Percentiles rank a stretch among this genome's conserved stretches.
phyloP scores from a whole-genome alignment of 495 filamentous ascomycete genomes.

The Parathielavia hyrcaniae region DNA sequence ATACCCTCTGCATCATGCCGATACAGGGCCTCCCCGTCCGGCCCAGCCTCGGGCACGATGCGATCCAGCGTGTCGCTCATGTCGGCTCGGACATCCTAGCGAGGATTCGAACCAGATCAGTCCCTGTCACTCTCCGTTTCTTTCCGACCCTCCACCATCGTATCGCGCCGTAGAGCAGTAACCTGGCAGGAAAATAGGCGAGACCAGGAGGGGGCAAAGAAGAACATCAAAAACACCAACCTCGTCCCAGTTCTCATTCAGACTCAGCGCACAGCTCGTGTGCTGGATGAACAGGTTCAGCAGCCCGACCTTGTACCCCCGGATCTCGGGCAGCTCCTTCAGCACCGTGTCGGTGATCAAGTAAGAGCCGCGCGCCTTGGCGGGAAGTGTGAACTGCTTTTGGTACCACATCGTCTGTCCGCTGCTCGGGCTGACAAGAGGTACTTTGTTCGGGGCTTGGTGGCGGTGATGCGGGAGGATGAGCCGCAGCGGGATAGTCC shows the following conservation, averaged over 20 bases:
- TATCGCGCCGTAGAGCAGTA: background rate
- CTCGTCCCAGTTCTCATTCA: slow-evolving; percentile 84
- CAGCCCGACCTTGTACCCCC: slow-evolving; percentile 73
- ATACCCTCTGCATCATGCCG: slow-evolving; percentile 80
- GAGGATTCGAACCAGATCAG: background rate
- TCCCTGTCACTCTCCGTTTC: background rate
- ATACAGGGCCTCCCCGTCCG: slow-evolving; percentile 65
- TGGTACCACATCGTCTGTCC: slow-evolving; percentile 64
- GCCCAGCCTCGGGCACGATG: slow-evolving; percentile 69
- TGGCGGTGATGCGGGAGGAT: slow-evolving; percentile 6
- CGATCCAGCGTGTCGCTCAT: slow-evolving; percentile 93
- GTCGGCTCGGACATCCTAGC: slow-evolving; percentile 53
- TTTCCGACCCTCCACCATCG: background rate
- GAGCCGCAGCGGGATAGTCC: slow-evolving; percentile 33
- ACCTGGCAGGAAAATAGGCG: no score
- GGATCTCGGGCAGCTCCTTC: slow-evolving; percentile 65
- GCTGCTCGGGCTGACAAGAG: slow-evolving; percentile 19
- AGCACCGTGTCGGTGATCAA: slow-evolving; percentile 74
- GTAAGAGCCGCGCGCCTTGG: slow-evolving; percentile 73
- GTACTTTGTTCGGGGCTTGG: slow-evolving; percentile 10
- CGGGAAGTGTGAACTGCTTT: slow-evolving; percentile 69
- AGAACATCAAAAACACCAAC: slow-evolving; percentile 47
- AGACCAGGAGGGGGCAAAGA: background rate
- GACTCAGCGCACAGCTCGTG: slow-evolving; percentile 73
- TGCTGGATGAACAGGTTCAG: slow-evolving; percentile 88